phyloP scores from a whole-genome alignment of 2,329 filamentous ascomycete genomes.

The Fusarium xyrophilum region DNA sequence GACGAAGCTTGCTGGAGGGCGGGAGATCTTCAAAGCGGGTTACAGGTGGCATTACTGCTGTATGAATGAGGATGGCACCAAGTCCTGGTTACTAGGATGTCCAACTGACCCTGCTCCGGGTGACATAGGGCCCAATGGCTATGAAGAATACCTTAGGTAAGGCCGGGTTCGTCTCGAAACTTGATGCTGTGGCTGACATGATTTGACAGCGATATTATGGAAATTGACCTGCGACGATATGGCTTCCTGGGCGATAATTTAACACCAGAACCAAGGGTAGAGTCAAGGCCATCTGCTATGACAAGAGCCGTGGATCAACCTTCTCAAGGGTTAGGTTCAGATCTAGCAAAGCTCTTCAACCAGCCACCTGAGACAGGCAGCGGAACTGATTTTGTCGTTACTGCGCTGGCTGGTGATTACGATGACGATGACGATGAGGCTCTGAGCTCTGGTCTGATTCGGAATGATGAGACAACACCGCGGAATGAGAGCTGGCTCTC shows the following conservation, averaged over 20 bases:
- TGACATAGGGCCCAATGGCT: slow-evolving; percentile 71
- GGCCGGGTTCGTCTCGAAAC: neutral
- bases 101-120: slow-evolving; percentile 73
- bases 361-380: slow-evolving; percentile 82
- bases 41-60: slow-evolving; percentile 99
- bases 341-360: slow-evolving; percentile 88
- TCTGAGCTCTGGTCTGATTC: slow-evolving; percentile 59
- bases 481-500: slow-evolving; percentile 64
- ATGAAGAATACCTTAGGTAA: slow-evolving; percentile 84
- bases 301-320: slow-evolving; percentile 59
- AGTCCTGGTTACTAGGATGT: slow-evolving; percentile 95
- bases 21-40: slow-evolving; percentile 89
- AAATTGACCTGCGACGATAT: slow-evolving; percentile 90
- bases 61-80: slow-evolving; percentile 92
- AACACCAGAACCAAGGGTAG: slow-evolving; percentile 59
- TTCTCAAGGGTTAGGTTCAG: slow-evolving; percentile 77
- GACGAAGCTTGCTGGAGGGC: slow-evolving; percentile 93
- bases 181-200: slow-evolving; percentile 25
- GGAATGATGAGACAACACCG: slow-evolving; percentile 51
- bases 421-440: slow-evolving; percentile 73
- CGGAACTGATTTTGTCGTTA: slow-evolving; percentile 89
- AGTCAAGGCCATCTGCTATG: slow-evolving; percentile 58
- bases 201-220: slow-evolving; percentile 77
- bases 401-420: slow-evolving; percentile 80
- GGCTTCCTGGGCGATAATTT: slow-evolving; percentile 86